Base-by-base conservation (phyloP, 2,329 filamentous ascomycete species). In the Aspergillus eucalypticola region DNA sequence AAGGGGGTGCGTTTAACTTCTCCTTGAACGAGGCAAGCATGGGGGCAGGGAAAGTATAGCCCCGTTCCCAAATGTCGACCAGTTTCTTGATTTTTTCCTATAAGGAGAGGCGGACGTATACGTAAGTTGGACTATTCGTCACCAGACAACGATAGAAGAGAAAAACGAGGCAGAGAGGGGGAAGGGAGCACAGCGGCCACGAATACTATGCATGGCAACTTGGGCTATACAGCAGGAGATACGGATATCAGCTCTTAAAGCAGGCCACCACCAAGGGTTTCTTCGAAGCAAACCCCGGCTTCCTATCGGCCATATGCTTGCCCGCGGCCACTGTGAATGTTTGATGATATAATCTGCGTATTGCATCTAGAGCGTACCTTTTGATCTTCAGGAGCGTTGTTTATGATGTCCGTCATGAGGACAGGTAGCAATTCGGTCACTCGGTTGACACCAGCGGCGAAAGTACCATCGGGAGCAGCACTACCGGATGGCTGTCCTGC, bases 1-100 rank as follows among this genome's bases (percentile, higher is more conserved):
- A 76, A 60, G 81, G 73, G 53, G 84, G 81, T 62, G 86, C 83
- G 64, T 83, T 88, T 70, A 96, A 76, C 77, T 91, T 93, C 73
- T 91, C 84, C 79, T 92, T 94, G 83, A 96, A 96, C 39, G 86
- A 86, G n/a, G 80, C 75, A 69, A 99, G 86, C 86, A 96, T 89
- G 56, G 88, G 78, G 44, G 84, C 75, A 25, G 95, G 92, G 76
- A 99, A 98, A 21, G 93, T 98, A 74, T 90, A 89, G 66, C 91
- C 92, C 73, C 95, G 95, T 75, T 97, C 93, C 95, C 95, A 99
- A 68, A 99, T 99, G 75, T 96, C 93, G 79, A 98, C 83, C 69
- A 99, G 86, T 77, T 98, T 98, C 75, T 84, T 88, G 78, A 98
- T 94, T 82, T 97, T 98, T 76, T 96, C 92, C 90, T 95, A 89